phyloP scores from a whole-genome alignment of 78 protist species.

The Creolimax fragrantissima region DNA sequence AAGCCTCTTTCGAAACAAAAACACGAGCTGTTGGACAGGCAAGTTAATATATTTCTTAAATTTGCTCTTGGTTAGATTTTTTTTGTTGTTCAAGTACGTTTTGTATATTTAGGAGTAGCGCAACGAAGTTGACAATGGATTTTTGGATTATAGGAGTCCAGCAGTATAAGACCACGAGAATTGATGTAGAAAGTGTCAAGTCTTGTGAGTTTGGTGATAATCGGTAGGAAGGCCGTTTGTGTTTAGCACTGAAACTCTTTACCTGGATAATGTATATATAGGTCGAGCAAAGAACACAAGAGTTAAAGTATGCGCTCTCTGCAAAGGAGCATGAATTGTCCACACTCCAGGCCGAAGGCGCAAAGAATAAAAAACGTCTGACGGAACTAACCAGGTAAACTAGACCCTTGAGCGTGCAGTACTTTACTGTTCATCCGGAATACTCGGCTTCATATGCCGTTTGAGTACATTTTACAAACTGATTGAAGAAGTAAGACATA shows the following conservation, averaged over 20 bases:
- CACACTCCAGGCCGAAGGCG: not conserved
- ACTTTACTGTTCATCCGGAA: not conserved
- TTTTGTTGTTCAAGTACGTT: not conserved
- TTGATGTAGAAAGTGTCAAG: not conserved
- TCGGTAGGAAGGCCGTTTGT: not conserved
- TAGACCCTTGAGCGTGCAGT: no score
- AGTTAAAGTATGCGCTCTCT: not conserved
- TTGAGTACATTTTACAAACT: not conserved
- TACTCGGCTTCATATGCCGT: not conserved
- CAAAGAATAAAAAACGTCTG: not conserved
- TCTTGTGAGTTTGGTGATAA: not conserved
- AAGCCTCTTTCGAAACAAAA: not conserved
- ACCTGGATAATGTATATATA: not conserved
- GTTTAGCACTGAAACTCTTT: not conserved
- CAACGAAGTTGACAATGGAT: not conserved
- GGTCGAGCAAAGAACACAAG: not conserved
- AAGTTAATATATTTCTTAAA: not conserved
- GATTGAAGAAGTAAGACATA: not conserved
- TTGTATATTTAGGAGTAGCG: not conserved
- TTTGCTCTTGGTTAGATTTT: not conserved
- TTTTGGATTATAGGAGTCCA: not conserved
- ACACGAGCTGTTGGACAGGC: not conserved
- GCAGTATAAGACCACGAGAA: not conserved
- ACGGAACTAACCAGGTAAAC: not conserved
- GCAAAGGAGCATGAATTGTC: not conserved